Base-by-base conservation (phyloP, 306 rosid genomes). In the Oemleria cerasiformis region DNA sequence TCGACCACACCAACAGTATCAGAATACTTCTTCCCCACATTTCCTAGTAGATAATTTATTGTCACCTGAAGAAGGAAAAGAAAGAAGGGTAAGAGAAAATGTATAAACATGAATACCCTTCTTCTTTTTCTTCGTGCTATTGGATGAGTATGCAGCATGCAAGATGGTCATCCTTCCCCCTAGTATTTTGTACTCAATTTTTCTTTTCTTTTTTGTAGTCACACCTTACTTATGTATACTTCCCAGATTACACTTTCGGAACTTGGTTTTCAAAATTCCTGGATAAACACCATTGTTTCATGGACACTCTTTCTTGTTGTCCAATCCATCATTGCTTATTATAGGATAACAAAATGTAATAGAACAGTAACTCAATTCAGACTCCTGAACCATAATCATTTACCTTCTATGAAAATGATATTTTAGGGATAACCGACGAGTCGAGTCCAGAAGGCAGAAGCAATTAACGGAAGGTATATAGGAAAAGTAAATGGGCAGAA, bases 1-100 rank as follows among this genome's bases (percentile, higher is more conserved):
- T 94, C 99, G 79, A 94, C 96, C 43, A 94, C 95, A 42, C 99
- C 99, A 70, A 94, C 99, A 34, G 99, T 94, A 59, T 89, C 75
- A 0, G 90, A 82, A 77, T 85, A 89, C 58, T 82, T 77, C 90
- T 86, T 83, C 72, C 99, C 99, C 87, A 94, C 79, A 71, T 94
- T 86, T 60, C 99, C 99, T 63, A 87, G 90, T 9, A 94, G 82
- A 84, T 86, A 94, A 82, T 94, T 94, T 61, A 94, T 85, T n/a
- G 99, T 94, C 63, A 94, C 98, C 98, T 94, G 75, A 42, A 68
- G 76, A 79, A 79, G 53, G 86, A 60, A 55, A 44, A 60, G 68
- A 70, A 70, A 61, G 77, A 9, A 41, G 9, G 44, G 68, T 85
- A 61, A 67, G 71, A 75, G 54, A 30, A 54, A 67, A 30, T 5